Evolutionary conservation across 225 moss, liverwort and hornwort genomes (phyloP).

Genomic region (Thuidium tamariscinum): DNA sequence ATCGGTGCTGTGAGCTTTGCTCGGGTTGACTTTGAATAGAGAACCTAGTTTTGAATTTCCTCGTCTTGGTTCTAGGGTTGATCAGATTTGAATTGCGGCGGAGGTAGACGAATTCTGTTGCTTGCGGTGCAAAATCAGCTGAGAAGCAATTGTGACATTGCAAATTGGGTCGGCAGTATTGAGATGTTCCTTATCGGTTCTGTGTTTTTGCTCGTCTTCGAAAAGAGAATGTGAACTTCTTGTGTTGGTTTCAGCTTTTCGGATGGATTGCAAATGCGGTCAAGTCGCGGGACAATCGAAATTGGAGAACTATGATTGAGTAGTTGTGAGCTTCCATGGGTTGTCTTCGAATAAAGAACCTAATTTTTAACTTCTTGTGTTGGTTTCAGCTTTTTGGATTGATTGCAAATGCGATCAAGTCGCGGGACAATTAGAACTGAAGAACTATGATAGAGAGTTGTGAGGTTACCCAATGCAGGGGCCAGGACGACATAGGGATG

Average conservation of each 20-base stretch:
- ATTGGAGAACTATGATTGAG: background rate
- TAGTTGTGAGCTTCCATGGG: background rate
- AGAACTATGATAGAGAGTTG: background rate
- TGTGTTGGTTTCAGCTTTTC: background rate
- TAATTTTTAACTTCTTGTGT: background rate
- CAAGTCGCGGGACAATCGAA: background rate
- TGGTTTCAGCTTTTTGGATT: background rate
- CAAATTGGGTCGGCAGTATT: background rate
- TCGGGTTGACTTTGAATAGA: background rate
- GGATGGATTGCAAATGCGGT: background rate
- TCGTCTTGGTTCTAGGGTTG: background rate
- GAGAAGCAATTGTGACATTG: background rate
- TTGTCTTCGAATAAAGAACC: background rate
- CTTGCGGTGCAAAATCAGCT: background rate
- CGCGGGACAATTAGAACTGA: background rate
- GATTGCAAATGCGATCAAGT: background rate
- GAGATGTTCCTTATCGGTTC: background rate
- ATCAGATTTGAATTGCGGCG: background rate
- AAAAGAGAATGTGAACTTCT: background rate
- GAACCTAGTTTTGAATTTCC: background rate
- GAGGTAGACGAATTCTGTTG: background rate
- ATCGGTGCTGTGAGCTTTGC: background rate
- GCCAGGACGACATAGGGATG: background rate
- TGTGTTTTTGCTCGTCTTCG: background rate
- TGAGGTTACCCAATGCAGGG: slow-evolving; percentile 3